A percentile compares a stretch with the other conserved stretches of the same genome.
phyloP scores from a whole-genome alignment of 176 grass and related monocot genomes.

The Cenchrus purpureus region DNA sequence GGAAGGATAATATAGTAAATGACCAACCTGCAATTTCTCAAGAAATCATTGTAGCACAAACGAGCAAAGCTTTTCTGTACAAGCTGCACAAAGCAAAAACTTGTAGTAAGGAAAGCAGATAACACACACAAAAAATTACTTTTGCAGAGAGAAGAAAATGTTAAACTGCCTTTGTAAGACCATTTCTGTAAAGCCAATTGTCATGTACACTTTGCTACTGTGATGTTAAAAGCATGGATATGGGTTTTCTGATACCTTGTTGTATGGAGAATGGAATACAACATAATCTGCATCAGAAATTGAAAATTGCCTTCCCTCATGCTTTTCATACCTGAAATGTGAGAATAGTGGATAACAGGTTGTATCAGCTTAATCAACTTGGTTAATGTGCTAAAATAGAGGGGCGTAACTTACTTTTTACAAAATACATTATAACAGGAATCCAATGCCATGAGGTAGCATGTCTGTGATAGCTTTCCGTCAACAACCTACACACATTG shows the following conservation, averaged over 20 bases:
- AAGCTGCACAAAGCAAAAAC: constrained; percentile 53
- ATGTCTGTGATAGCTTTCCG: constrained; percentile 97
- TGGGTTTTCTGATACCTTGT: constrained; percentile 60
- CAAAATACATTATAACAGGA: constrained; percentile 66
- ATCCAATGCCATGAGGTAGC: constrained; percentile 90
- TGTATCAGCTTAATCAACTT: constrained; percentile 7
- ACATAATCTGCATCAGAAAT: constrained; percentile 84
- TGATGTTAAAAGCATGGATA: not conserved
- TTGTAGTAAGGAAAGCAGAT: not conserved
- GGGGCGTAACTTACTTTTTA: constrained; percentile 54
- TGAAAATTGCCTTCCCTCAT: constrained; percentile 77
- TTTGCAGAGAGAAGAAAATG: constrained; percentile 13
- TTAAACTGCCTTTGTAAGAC: not conserved
- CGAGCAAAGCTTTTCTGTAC: constrained; percentile 97
- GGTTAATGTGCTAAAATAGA: not conserved
- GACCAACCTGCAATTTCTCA: constrained; percentile 71
- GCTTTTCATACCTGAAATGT: constrained; percentile 78
- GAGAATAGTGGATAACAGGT: not conserved
- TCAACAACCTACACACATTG: constrained; percentile 78
- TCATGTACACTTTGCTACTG: not conserved
- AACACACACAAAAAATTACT: not conserved
- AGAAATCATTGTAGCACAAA: constrained; percentile 87
- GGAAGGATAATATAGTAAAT: not conserved
- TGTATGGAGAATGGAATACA: constrained; percentile 99
- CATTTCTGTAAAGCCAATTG: not conserved